Evolutionary conservation across 768 basidiomycete species (phyloP), one percentile per base, ranked within the genome.

Genomic region (Postia placenta): DNA sequence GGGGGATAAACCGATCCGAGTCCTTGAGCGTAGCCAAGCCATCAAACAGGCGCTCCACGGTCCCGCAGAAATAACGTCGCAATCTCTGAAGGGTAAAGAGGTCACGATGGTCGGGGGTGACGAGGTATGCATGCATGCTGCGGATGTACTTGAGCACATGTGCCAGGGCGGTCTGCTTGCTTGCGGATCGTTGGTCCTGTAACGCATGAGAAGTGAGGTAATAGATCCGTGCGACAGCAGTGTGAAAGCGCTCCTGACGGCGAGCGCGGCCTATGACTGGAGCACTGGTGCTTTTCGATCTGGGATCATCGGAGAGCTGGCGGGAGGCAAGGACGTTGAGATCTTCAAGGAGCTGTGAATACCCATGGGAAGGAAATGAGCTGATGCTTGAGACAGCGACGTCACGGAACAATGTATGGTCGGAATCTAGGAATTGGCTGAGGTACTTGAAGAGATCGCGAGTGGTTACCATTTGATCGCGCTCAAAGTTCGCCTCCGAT

Each of bases 51-150:
- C 86, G 81, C 64, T 93, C 90, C 3, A 96, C 80, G 0, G 86
- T 81, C 17, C 90, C 87, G 59, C 93, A 96, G 64, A 95, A 96
- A 63, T 90, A 94, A 22, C 91, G 82, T 24, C 93, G 83, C 25
- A 95, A 71, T 6, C 83, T 79, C 53, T 94, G 89, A 23, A 92
- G 66, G 1, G 87, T 78, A 56, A 78, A 81, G 52, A 85, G 85
- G 42, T 91, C 85, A 23, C 85, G 79, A 57, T 82, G 78, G 33
- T 88, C 85, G 0, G 80, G 69, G 3, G 81, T 74, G 2, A 78
- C 76, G n/a, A 97, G 71, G 62, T 91, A 88, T 0, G 77, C 65
- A 53, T 91, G 85, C 4, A 88, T 93, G 54, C 83, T 86, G 30
- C 83, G 80, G 28, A 94, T 85, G 61, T 93, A 96, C 58, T 90